These are phyloP conservation scores for Hyaloperonospora arabidopsidis DNA, from an alignment of 352 stramenopile species.

Conservation along the genomic window DNA sequence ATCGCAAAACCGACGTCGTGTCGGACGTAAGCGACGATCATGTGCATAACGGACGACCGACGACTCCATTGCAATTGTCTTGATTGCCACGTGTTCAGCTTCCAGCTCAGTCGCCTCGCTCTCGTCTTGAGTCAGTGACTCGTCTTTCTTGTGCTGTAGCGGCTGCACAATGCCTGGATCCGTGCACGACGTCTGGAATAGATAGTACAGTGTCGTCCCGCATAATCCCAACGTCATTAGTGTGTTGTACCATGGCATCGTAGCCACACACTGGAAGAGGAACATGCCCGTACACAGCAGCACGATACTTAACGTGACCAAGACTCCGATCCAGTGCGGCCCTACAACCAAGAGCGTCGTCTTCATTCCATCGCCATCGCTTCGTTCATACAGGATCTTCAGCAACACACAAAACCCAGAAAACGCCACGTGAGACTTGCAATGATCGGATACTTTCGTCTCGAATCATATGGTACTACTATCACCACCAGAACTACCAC, in stretches of 20 bases:
- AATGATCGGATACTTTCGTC: neutral
- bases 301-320: constrained; percentile 61
- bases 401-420: constrained; percentile 3
- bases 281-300: constrained; percentile 52
- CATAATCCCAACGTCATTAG: constrained; percentile 52
- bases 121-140: constrained; percentile 15
- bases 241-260: constrained; percentile 50
- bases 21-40: constrained; percentile 7
- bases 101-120: constrained; percentile 22
- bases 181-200: constrained; percentile 62
- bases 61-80: constrained; percentile 5
- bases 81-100: constrained; percentile 4
- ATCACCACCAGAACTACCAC: neutral
- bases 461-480: neutral
- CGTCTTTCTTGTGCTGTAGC: constrained; percentile 9
- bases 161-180: constrained; percentile 62
- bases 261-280: constrained; percentile 43
- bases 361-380: constrained; percentile 22
- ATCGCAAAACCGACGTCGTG: constrained; percentile 48
- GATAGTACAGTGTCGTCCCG: constrained; percentile 50
- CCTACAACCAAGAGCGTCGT: constrained; percentile 50
- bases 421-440: constrained; percentile 12
- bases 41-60: constrained; percentile 3
- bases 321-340: constrained; percentile 73
- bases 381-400: constrained; percentile 46